A percentile compares a stretch with the other conserved stretches of the same genome.
Evolutionary conservation across 2,329 filamentous ascomycete genomes (phyloP).

Genomic region (Eurotiales sp.): DNA sequence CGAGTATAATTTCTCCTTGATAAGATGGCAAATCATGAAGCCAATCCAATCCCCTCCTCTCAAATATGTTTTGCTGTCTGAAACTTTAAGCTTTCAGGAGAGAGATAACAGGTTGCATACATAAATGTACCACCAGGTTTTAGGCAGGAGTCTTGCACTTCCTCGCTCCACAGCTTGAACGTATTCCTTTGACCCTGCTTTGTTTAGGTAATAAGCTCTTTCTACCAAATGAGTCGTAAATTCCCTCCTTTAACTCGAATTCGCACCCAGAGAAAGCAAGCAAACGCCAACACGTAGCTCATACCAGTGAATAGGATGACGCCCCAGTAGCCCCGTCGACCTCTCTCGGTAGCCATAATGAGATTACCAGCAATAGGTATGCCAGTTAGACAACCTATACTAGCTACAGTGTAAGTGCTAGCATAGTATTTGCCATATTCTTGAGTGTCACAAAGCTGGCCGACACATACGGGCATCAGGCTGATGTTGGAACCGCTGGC

Average conservation of each 20-base stretch:
- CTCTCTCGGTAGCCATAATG: slow-evolving; percentile 16
- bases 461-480: slow-evolving; percentile 41
- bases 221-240: neutral
- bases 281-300: slow-evolving; percentile 26
- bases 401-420: slow-evolving; percentile 27
- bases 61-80: no score
- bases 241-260: slow-evolving; percentile 7
- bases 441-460: slow-evolving; percentile 42
- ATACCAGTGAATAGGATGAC: slow-evolving; percentile 19
- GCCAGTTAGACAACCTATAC: slow-evolving; percentile 22
- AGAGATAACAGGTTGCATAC: no score
- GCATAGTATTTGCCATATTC: slow-evolving; percentile 40
- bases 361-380: slow-evolving; percentile 25
- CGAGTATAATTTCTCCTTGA: no score
- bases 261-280: slow-evolving; percentile 12
- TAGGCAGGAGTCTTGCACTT: no score
- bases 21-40: no score
- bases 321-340: slow-evolving; percentile 16
- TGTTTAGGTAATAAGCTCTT: neutral
- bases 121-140: no score
- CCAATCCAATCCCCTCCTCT: no score
- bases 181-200: no score
- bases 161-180: no score
- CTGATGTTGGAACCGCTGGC: slow-evolving; percentile 35
- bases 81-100: no score